Conservation (phyloP, 2,329 filamentous ascomycete genomes). For the Botryotinia convoluta region DNA sequence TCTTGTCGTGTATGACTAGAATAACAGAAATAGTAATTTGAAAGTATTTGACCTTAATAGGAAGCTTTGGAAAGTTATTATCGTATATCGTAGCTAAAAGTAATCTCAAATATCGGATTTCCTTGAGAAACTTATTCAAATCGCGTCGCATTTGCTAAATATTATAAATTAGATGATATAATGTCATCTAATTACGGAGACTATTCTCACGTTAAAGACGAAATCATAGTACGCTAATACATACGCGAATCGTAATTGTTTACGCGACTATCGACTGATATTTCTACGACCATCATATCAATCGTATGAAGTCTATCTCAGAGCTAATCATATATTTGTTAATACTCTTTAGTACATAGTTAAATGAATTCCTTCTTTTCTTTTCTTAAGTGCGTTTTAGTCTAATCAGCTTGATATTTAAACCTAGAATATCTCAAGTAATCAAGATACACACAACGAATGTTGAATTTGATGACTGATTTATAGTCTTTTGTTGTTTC, state of each 20-base stretch:
- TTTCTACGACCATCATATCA: rapidly evolving
- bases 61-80: too few relatives aligned
- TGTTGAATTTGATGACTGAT: rapidly evolving
- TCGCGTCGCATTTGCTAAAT: not conserved
- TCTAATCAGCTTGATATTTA: not conserved
- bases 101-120: not conserved
- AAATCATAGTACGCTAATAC: not conserved
- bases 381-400: rapidly evolving
- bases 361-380: not conserved
- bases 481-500: not conserved
- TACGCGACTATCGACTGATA: rapidly evolving
- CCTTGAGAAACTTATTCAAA: rapidly evolving
- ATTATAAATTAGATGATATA: rapidly evolving
- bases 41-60: not conserved
- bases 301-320: not conserved
- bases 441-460: rapidly evolving
- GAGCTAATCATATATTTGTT: not conserved
- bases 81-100: rapidly evolving
- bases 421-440: not conserved
- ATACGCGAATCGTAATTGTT: not conserved
- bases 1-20: rapidly evolving
- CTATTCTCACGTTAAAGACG: rapidly evolving
- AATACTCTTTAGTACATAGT: too few relatives aligned
- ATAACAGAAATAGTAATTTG: rapidly evolving
- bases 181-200: rapidly evolving